Evolutionary conservation across 2,329 filamentous ascomycete species (phyloP), one percentile per base, ranked within the genome.

Genomic region (Talaromyces islandicus): DNA sequence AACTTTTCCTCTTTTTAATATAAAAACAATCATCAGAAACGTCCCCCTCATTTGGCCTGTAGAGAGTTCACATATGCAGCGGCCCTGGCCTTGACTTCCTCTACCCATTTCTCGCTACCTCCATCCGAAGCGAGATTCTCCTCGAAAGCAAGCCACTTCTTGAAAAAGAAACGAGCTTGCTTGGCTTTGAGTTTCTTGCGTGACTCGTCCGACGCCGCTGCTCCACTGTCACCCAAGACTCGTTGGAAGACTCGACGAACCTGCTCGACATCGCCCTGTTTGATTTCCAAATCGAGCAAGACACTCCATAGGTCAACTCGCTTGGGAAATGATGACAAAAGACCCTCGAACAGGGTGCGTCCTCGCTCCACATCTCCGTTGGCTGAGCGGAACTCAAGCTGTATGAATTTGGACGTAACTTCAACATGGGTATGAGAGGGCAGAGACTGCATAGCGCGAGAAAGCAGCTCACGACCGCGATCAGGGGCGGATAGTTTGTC

Each of bases 281-380:
- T 82, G 59, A 87, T 83, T 78, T 99, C 94, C 59, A 97, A 82
- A 71, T 96, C 92, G 1, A 97, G 78, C 65, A 96, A 87, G 75
- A 96, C 88, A 74, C 91, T 94, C 93, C 93, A 97, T 56, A 97
- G 80, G 72, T 97, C 92, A 62, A 91, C 86, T 73, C 91, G 90
- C 80, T 95, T 96, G 52, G 92, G 91, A 79, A 88, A 96, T 4
- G 89, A 88, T 38, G 86, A 84, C 7, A 99, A 81, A 9, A 99
- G 81, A 43, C 88, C 89, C 75, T 97, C 93, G 68, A 97, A 97
- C 70, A 97, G 88, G 27, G 95, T 99, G 19, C 95, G 88, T 10
- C 94, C 94, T 61, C 91, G 90, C 77, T 99, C 95, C 2, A 91
- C 81, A 68, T 95, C 90, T 58, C 92, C 92, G 68, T 89, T 85